Evolutionary conservation across 805 yeast genomes (phyloP).

Genomic region (Ogataea corticis): DNA sequence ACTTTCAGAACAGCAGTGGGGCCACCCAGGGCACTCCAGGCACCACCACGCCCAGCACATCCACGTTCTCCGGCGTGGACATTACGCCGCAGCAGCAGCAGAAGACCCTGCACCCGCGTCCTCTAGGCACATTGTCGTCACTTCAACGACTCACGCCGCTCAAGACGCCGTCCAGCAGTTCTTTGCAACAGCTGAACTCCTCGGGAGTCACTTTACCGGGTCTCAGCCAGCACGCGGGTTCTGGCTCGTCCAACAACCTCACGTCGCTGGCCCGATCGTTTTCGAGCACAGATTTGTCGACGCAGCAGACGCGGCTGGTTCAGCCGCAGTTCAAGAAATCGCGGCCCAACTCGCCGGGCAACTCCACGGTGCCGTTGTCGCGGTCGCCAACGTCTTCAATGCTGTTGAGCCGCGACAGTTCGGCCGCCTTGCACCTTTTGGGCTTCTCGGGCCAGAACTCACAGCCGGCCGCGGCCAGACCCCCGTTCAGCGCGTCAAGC

Average conservation of each 20-base stretch:
- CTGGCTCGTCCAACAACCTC: constrained; percentile 12
- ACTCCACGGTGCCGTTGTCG: constrained; percentile 19
- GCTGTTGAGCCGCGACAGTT: constrained; percentile 26
- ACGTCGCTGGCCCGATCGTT: constrained; percentile 27
- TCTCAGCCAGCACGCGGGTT: constrained; percentile 8
- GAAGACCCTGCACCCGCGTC: constrained; percentile 21
- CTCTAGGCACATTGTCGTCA: constrained; percentile 41
- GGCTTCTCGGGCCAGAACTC: constrained; percentile 25
- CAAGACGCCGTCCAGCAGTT: constrained; percentile 18
- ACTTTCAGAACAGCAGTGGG: constrained; percentile 39
- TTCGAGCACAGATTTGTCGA: constrained; percentile 44
- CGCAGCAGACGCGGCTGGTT: constrained; percentile 11
- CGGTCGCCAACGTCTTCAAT: constrained; percentile 28
- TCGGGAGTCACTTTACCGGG: constrained; percentile 10
- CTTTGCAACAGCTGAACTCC: constrained; percentile 15
- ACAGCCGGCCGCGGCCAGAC: constrained; percentile 7
- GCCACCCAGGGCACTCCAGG: constrained; percentile 35
- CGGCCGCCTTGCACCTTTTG: constrained; percentile 32
- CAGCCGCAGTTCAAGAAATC: constrained; percentile 47
- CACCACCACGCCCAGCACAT: constrained; percentile 34
- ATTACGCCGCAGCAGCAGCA: constrained; percentile 23
- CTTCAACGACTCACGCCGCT: constrained; percentile 48
- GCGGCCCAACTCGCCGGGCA: constrained; percentile 50
- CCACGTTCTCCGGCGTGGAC: constrained; percentile 25
- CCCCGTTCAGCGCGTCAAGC: constrained; percentile 3